These are phyloP conservation scores for Dunaliella primolecta DNA, from an alignment of 139 green algal species.

Conservation along the genomic window DNA sequence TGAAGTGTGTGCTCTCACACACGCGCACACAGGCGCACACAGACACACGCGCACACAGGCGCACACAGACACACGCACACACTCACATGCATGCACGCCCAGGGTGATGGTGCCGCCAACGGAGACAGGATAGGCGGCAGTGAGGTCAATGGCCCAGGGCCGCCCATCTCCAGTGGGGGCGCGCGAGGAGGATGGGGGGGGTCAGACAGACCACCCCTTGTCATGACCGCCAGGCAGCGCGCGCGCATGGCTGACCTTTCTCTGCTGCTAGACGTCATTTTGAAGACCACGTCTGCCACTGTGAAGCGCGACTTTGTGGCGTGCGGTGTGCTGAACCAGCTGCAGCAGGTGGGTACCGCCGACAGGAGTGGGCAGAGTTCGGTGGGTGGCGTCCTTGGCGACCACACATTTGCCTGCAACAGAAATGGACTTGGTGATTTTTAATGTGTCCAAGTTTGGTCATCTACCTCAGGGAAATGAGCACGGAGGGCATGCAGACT, in stretches of 20 bases:
- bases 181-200: background rate
- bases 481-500: too few species aligned
- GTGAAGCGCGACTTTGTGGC: constrained; percentile 62
- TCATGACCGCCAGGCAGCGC: constrained; percentile 61
- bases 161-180: background rate
- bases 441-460: too few species aligned
- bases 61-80: background rate
- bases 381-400: too few species aligned
- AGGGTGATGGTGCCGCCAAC: background rate
- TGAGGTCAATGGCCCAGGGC: background rate
- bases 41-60: background rate
- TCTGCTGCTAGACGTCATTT: constrained; percentile 81
- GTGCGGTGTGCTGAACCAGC: constrained; percentile 79
- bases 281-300: constrained; percentile 58
- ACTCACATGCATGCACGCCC: background rate
- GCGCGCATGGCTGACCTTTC: constrained; percentile 82
- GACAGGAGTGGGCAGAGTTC: too few species aligned
- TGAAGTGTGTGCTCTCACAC: background rate
- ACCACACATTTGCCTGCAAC: too few species aligned
- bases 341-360: constrained; percentile 61
- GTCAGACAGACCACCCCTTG: background rate
- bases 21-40: background rate
- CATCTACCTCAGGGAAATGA: too few species aligned
- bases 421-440: too few species aligned
- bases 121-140: background rate